A percentile compares a stretch with the other conserved stretches of the same genome.
phyloP scores from a whole-genome alignment of 2,329 filamentous ascomycete species.

The Alternaria angustiovoidea region DNA sequence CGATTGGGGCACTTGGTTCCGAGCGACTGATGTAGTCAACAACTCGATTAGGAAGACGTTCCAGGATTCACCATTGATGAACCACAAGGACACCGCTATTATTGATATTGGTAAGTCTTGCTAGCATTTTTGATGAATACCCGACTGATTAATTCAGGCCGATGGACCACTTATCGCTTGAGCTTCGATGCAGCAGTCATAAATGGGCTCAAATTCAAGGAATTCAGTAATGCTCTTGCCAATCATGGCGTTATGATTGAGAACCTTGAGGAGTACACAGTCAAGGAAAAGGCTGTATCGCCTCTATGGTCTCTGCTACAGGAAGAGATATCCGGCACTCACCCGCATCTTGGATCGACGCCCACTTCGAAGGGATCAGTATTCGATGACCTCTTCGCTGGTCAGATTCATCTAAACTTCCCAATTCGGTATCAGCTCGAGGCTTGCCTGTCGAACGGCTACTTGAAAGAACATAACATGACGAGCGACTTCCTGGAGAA shows the following conservation, averaged over 20 bases:
- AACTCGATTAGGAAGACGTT: constrained; percentile 36
- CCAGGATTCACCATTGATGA: constrained; percentile 33
- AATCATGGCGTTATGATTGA: constrained; percentile 76
- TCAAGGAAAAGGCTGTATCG: constrained; percentile 31
- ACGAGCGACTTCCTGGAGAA: constrained; percentile 70
- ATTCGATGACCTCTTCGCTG: constrained; percentile 45
- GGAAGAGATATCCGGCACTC: constrained; percentile 38
- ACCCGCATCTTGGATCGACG: constrained; percentile 26
- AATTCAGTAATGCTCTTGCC: constrained; percentile 64
- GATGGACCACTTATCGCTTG: constrained; percentile 70
- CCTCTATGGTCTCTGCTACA: constrained; percentile 39
- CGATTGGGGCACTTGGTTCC: constrained; percentile 66
- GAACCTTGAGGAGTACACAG: constrained; percentile 54
- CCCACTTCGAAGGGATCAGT: constrained; percentile 13
- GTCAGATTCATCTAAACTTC: constrained; percentile 58
- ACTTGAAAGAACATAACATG: constrained; percentile 79
- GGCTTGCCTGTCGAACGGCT: constrained; percentile 83
- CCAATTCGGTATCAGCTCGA: constrained; percentile 88
- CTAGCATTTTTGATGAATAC: too few relatives aligned
- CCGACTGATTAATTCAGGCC: constrained; percentile 50
- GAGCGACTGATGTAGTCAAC: constrained; percentile 70
- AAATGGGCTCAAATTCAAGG: constrained; percentile 47
- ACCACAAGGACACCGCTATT: constrained; percentile 57
- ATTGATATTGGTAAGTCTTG: constrained; percentile 65
- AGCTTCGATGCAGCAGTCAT: constrained; percentile 53